These are phyloP conservation scores for Xylaria cubensis DNA, from an alignment of 495 filamentous ascomycete genomes.

Conservation along the genomic window DNA sequence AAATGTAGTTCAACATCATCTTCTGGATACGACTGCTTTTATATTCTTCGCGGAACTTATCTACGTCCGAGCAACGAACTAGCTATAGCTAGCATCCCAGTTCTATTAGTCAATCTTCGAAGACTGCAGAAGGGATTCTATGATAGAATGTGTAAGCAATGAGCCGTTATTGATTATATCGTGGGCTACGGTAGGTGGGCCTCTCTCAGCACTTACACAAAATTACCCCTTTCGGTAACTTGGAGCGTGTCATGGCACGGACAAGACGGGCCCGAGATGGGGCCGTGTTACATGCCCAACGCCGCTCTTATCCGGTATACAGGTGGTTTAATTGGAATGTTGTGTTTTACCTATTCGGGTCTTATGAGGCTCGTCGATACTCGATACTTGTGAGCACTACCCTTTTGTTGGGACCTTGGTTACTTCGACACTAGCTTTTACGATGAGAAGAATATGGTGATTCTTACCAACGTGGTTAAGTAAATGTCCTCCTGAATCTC, in stretches of 20 bases:
- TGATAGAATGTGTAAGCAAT: not conserved
- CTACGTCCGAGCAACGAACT: not conserved
- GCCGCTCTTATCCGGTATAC: not conserved
- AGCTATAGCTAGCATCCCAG: not conserved
- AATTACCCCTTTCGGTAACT: slow-evolving; percentile 3
- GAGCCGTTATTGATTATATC: no score
- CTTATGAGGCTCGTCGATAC: not conserved
- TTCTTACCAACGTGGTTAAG: not conserved
- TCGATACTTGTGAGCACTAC: not conserved
- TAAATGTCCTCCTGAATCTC: not conserved
- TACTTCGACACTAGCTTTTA: not conserved
- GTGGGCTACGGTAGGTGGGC: not conserved
- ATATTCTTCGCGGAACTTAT: not conserved
- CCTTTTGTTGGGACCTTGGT: not conserved
- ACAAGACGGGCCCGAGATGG: not conserved
- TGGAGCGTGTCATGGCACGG: not conserved
- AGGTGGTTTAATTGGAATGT: not conserved
- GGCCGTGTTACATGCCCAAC: not conserved
- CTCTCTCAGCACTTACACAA: not conserved
- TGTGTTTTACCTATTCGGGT: not conserved
- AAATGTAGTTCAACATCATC: not conserved
- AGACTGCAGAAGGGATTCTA: not conserved
- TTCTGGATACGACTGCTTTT: not conserved
- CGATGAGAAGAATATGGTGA: not conserved
- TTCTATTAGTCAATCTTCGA: not conserved